Evolutionary conservation across 495 filamentous ascomycete genomes (phyloP), one percentile per base, ranked within the genome.

Genomic region (Aspergillus panamensis): DNA sequence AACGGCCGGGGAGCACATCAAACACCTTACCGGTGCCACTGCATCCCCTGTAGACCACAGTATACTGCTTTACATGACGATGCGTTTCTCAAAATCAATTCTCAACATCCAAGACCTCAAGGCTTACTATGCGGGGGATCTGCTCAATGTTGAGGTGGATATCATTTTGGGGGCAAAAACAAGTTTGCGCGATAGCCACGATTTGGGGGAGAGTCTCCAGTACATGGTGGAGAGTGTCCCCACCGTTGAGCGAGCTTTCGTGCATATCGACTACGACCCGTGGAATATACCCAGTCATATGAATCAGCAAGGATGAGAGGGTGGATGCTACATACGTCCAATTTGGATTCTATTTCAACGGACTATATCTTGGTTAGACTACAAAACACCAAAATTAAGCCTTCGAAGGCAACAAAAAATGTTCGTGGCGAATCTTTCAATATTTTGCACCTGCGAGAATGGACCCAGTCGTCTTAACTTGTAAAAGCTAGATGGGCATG

Each of bases 71-170:
- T 97, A 97, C 73, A 80, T 95, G 57, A 92, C 91, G 1, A 96
- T 97, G 91, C 84, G 92, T 2, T 97, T 97, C 65, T 92, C 92
- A 19, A 90, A 88, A 50, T 87, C 88, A 4, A 92, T 97, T 58
- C 85, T 85, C 62, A 88, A 91, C 63, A 94, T 97, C 39, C 92
- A 96, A 65, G 87, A 90, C 20, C 68, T 96, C 16, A 85, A 93
- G 55, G 92, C 91, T 0, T 97, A 97, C 66, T 91, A 96, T 64
- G 82, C 87, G 0, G 92, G 92, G 8, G 92, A 97, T 61, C 89
- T 92, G 70, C 78, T 97, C 14, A 95, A 90, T 60, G 90, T 95
- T 3, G 92, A 95, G 65, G 84, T 87, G 9, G 86, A 89, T 65
- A 83, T 96, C 30, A 88, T 97, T 19, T 75, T 97, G 29, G 90